Percentiles rank a stretch among this genome's conserved stretches.
phyloP scores from a whole-genome alignment of 768 basidiomycete species.

The Suillus weaverae region DNA sequence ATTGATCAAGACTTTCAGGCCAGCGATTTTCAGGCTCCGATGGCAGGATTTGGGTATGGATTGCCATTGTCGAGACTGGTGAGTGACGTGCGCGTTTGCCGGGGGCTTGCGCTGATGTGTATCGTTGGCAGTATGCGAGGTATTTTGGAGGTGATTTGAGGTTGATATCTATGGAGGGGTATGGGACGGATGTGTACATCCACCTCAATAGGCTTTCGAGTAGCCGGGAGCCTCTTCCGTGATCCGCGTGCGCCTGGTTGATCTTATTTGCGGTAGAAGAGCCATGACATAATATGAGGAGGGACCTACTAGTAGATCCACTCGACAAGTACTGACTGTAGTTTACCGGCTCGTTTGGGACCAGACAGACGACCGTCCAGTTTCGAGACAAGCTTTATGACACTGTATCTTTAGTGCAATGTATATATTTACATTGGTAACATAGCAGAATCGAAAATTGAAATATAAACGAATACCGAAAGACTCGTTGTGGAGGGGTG shows the following conservation, averaged over 20 bases:
- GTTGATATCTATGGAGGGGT: conserved; percentile 98
- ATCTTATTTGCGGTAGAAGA: not conserved
- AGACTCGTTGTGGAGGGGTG: not conserved
- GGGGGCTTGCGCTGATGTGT: not conserved
- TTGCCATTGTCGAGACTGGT: conserved; percentile 89
- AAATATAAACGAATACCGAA: not conserved
- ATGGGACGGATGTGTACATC: conserved; percentile 92
- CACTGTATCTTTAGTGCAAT: not conserved
- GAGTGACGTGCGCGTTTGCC: conserved; percentile 28
- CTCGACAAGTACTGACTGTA: not conserved
- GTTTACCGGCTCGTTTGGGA: not conserved
- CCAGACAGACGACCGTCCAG: not conserved
- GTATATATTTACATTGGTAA: not conserved
- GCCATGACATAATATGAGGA: not conserved
- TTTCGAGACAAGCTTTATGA: not conserved
- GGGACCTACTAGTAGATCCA: not conserved
- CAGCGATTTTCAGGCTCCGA: conserved; percentile 93
- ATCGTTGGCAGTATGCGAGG: conserved; percentile 68
- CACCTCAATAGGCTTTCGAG: conserved; percentile 85
- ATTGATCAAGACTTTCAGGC: conserved; percentile 79
- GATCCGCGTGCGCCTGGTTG: conserved; percentile 9
- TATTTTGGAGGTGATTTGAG: conserved; percentile 95
- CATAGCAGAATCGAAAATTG: not conserved
- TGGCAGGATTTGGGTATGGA: conserved; percentile 97
- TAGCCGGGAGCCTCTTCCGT: conserved; percentile 76